These are phyloP conservation scores for Tardiomyces depauwii DNA, from an alignment of 1,139 yeast species.

Conservation along the genomic window DNA sequence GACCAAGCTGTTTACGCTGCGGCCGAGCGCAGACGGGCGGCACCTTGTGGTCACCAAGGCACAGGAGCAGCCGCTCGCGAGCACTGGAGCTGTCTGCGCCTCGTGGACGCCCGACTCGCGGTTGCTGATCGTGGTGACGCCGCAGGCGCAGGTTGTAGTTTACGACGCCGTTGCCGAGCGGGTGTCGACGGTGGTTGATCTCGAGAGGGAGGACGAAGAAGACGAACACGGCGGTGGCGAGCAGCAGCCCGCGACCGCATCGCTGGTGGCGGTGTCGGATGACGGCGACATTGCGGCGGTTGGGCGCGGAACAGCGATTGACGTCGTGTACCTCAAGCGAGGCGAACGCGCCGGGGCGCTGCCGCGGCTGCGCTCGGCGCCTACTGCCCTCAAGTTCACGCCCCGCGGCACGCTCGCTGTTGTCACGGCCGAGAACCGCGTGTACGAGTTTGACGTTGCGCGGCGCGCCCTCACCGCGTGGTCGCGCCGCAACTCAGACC, in stretches of 20 bases:
- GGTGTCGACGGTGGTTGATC: slow-evolving; percentile 6
- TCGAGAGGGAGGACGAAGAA: slow-evolving; percentile 28
- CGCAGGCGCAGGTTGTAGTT: slow-evolving; percentile 52
- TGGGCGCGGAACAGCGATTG: slow-evolving; percentile 41
- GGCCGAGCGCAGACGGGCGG: slow-evolving; percentile 17
- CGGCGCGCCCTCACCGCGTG: slow-evolving; percentile 46
- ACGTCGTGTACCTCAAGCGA: slow-evolving; percentile 31
- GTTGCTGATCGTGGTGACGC: slow-evolving; percentile 45
- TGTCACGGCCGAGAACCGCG: slow-evolving; percentile 61
- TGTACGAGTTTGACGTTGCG: slow-evolving; percentile 51
- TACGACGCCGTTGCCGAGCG: slow-evolving; percentile 24
- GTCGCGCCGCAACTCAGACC: slow-evolving; percentile 70
- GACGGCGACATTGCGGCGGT: slow-evolving; percentile 6
- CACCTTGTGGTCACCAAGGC: background rate
- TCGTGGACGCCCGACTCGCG: background rate
- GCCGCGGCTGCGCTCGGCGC: slow-evolving; percentile 44
- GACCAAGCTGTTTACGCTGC: slow-evolving; percentile 56
- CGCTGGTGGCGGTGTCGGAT: slow-evolving; percentile 9
- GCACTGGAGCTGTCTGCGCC: background rate
- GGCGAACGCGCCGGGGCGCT: slow-evolving; percentile 12
- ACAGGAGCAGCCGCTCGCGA: slow-evolving; percentile 1
- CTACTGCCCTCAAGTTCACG: slow-evolving; percentile 55
- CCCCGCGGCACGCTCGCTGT: slow-evolving; percentile 43
- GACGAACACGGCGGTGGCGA: slow-evolving; percentile 18
- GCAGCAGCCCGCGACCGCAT: background rate